These are phyloP conservation scores for Biscogniauxia mediterranea DNA, from an alignment of 2,329 filamentous ascomycete genomes.

Conservation along the genomic window DNA sequence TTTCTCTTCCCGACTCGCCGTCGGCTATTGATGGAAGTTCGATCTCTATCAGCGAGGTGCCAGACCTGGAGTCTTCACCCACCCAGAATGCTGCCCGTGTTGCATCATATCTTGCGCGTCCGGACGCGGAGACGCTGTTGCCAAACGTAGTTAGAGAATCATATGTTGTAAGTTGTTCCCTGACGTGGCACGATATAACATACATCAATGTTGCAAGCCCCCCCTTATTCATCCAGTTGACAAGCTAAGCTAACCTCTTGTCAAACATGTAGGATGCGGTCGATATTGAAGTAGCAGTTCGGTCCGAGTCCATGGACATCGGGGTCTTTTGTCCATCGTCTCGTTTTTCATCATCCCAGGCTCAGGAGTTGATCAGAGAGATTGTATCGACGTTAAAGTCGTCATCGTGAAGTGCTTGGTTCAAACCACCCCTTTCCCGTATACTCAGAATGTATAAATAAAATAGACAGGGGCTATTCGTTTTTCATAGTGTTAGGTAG, in stretches of 20 bases:
- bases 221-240: conserved; percentile 1
- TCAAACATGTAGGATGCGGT: conserved; percentile 24
- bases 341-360: conserved; percentile 16
- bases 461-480: neutral
- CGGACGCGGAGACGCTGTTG: conserved; percentile 12
- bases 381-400: conserved; percentile 20
- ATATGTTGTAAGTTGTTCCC: conserved; percentile 19
- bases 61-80: neutral
- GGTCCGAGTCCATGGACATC: conserved; percentile 25
- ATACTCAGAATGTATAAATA: conserved; percentile 5
- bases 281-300: conserved; percentile 30
- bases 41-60: conserved; percentile 11
- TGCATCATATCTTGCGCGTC: conserved; percentile 9
- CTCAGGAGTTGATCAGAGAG: conserved; percentile 15
- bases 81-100: conserved; percentile 1
- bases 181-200: neutral
- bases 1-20: conserved; percentile 48
- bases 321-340: conserved; percentile 27
- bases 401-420: neutral
- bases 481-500: too few relatives aligned
- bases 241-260: neutral
- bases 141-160: conserved; percentile 19
- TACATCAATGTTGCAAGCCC: neutral
- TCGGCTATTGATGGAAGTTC: neutral
- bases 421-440: conserved; percentile 1